A percentile compares a stretch with the other conserved stretches of the same genome.
These are phyloP conservation scores for Aeminium ludgeri DNA, from an alignment of 495 filamentous ascomycete species.

Conservation along the genomic window DNA sequence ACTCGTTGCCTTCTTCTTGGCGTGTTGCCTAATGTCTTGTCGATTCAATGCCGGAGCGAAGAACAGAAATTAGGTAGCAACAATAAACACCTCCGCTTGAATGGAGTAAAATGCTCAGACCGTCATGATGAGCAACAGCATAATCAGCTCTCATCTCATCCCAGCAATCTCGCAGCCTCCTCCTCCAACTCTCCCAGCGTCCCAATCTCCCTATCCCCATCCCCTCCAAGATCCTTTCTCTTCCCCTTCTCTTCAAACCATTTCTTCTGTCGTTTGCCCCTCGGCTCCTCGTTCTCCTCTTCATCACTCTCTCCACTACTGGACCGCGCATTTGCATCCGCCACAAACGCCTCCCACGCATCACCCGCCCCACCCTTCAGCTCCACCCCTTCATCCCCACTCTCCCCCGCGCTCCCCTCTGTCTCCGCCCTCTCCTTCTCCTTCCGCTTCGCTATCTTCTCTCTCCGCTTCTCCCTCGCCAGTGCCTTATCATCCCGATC, in stretches of 20 bases:
- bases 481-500: slow-evolving; percentile 70
- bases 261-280: slow-evolving; percentile 26
- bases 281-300: slow-evolving; percentile 11
- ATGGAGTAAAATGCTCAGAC: no score
- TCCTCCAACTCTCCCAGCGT: slow-evolving; percentile 82
- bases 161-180: slow-evolving; percentile 63
- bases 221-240: slow-evolving; percentile 12
- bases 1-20: no score
- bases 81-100: no score
- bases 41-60: no score
- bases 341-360: slow-evolving; percentile 19
- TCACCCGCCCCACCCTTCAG: slow-evolving; percentile 15
- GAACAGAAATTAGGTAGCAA: no score
- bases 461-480: slow-evolving; percentile 60
- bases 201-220: slow-evolving; percentile 49
- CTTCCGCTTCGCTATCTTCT: slow-evolving; percentile 78
- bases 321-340: slow-evolving; percentile 28
- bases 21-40: no score
- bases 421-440: slow-evolving; percentile 46
- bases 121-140: no score
- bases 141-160: no score
- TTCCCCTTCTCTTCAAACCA: slow-evolving; percentile 27
- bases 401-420: slow-evolving; percentile 31
- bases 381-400: slow-evolving; percentile 22
- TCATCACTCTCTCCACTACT: slow-evolving; percentile 23